Base-by-base conservation (phyloP, 2,329 filamentous ascomycete genomes). In the Alternaria tenuissima region DNA sequence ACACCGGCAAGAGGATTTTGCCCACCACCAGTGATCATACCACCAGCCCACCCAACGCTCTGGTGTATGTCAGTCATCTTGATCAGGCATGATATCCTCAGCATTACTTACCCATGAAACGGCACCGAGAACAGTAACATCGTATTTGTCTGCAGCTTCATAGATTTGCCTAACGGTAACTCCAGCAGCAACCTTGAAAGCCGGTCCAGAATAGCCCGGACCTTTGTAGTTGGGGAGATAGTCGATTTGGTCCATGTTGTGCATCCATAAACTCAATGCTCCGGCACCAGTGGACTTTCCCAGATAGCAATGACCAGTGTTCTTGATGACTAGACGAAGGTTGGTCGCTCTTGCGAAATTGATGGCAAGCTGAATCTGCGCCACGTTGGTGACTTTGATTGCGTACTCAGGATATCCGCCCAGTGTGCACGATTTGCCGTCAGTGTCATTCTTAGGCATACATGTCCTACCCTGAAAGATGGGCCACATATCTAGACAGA, bases 1-100 rank as follows among this genome's bases (percentile, higher is more conserved):
- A 81, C 69, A 30, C 78, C 78, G 9, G 81, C 80, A 38, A 87
- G 67, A 9, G 84, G 84, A 16, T 80, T 83, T 70, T 87, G 84
- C 0, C 86, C 86, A 30, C 84, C 85, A 3, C 83, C 84, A 7
- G 66, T 64, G 14, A 75, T 66, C 65, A 71, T 78, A 3, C 78
- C 68, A 28, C 70, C 69, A 18, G 62, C 80, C 70, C 83, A 77
- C 14, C 85, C 85, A 7, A 87, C 84, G 4, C 79, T 83, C 62
- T 74, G 39, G 0, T 18, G 2, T 20, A 20, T 38, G 26, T 54
- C 7, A 46, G 41, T 14, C 20, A 18, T 11, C 12, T 11, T 30
- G 3, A 44, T 42, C 4, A 26, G 4, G 5, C 12, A 44, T 28
- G 26, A 18, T 36, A 20, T 7, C 16, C 6, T 39, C 24, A 5